These are phyloP conservation scores for Colletotrichum magnum DNA, from an alignment of 2,329 filamentous ascomycete species.

Conservation along the genomic window DNA sequence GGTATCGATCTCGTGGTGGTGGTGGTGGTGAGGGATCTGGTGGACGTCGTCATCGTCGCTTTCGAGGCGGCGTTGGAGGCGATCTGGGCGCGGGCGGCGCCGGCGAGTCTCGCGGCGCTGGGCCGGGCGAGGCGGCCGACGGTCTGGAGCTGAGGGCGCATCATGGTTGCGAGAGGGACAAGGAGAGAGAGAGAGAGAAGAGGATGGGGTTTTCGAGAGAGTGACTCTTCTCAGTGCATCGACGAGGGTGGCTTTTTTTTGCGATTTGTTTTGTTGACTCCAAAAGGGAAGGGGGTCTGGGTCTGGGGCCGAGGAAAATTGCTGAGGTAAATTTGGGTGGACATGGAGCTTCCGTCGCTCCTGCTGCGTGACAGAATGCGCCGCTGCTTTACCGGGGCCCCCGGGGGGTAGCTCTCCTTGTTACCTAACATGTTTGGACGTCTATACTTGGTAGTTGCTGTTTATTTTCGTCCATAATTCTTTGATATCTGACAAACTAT, in stretches of 20 bases:
- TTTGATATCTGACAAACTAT: too few relatives aligned
- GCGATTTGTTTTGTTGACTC: slow-evolving; percentile 15
- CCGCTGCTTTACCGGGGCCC: slow-evolving; percentile 23
- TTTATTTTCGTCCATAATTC: too few relatives aligned
- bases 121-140: slow-evolving; percentile 35
- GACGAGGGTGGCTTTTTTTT: neutral
- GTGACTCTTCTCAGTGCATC: slow-evolving; percentile 18
- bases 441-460: neutral
- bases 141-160: slow-evolving; percentile 38
- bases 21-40: slow-evolving; percentile 7
- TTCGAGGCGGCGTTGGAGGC: slow-evolving; percentile 30
- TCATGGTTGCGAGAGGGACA: slow-evolving; percentile 12
- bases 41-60: slow-evolving; percentile 2
- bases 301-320: slow-evolving; percentile 19
- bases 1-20: slow-evolving; percentile 25
- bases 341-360: slow-evolving; percentile 14
- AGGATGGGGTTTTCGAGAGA: neutral
- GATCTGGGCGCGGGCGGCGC: slow-evolving; percentile 22
- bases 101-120: slow-evolving; percentile 24
- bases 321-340: slow-evolving; percentile 26
- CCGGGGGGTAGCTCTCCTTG: neutral
- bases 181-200: too few relatives aligned
- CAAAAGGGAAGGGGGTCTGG: neutral
- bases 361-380: slow-evolving; percentile 23
- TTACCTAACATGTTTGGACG: neutral